Evolutionary conservation across 306 rosid genomes (phyloP).

Genomic region (Acacia confusa): DNA sequence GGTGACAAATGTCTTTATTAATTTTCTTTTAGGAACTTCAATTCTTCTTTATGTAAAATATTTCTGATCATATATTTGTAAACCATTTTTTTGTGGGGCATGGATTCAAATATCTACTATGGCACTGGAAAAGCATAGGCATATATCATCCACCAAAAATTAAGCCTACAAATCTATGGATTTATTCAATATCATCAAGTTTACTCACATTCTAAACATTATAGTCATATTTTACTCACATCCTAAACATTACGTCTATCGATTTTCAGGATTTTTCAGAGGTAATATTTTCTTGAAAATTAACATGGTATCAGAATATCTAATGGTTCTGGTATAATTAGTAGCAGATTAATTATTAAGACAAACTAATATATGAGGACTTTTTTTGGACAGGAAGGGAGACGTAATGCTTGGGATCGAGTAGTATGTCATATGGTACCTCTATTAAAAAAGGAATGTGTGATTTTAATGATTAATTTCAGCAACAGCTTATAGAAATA

Average conservation of each 20-base stretch:
- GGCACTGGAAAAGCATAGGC: not conserved
- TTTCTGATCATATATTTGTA: not conserved
- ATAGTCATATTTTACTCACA: not conserved
- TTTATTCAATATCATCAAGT: not conserved
- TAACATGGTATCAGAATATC: not conserved
- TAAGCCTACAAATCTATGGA: not conserved
- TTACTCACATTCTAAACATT: slow-evolving; percentile 6
- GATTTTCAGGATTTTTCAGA: not conserved
- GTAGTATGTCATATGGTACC: not conserved
- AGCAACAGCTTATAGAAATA: too few species aligned
- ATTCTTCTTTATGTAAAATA: too few species aligned
- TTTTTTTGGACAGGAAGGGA: not conserved
- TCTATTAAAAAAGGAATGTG: not conserved
- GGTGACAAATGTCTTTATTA: not conserved
- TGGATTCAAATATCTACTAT: not conserved
- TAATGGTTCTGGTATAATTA: too few species aligned
- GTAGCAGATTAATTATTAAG: too few species aligned
- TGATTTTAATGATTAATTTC: too few species aligned
- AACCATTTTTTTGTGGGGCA: not conserved
- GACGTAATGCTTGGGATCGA: not conserved
- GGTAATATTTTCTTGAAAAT: not conserved
- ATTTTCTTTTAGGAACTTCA: not conserved
- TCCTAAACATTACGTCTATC: not conserved
- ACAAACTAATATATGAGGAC: not conserved
- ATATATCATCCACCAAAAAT: not conserved